Conservation (phyloP, 148 eudicot genomes). For the Bassia scoparia region DNA sequence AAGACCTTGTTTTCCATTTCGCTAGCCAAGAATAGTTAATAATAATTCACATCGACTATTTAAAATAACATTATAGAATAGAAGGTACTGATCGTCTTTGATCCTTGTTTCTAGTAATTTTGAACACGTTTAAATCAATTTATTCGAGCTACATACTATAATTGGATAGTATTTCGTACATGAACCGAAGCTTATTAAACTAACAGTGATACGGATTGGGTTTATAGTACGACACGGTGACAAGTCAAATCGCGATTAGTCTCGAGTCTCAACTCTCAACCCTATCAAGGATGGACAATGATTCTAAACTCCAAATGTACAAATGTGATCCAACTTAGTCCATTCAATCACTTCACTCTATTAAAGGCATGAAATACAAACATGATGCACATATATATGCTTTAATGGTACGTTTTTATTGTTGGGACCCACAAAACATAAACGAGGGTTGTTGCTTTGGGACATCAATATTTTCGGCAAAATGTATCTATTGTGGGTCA, state of each 20-base stretch:
- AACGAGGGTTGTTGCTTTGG: conserved; percentile 31
- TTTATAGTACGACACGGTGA: too few relatives aligned
- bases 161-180: too few relatives aligned
- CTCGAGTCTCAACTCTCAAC: neutral
- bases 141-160: too few relatives aligned
- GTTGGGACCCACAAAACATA: conserved; percentile 17
- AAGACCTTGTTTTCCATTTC: too few relatives aligned
- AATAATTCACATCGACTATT: too few relatives aligned
- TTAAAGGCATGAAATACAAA: neutral
- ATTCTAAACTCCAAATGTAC: neutral
- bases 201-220: neutral
- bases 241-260: too few relatives aligned
- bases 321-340: conserved; percentile 9
- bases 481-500: conserved; percentile 13
- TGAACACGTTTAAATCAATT: too few relatives aligned
- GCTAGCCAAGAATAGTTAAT: too few relatives aligned
- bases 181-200: too few relatives aligned
- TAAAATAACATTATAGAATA: too few relatives aligned
- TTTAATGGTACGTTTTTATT: conserved; percentile 23
- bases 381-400: conserved; percentile 10
- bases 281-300: conserved; percentile 10
- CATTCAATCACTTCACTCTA: conserved; percentile 14
- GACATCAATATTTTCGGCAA: conserved; percentile 24
- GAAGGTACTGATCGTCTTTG: too few relatives aligned
- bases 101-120: too few relatives aligned